Percentiles rank a stretch among this genome's conserved stretches.
These are phyloP conservation scores for Zygoascus biomembranicola DNA, from an alignment of 805 yeast genomes.

Conservation along the genomic window DNA sequence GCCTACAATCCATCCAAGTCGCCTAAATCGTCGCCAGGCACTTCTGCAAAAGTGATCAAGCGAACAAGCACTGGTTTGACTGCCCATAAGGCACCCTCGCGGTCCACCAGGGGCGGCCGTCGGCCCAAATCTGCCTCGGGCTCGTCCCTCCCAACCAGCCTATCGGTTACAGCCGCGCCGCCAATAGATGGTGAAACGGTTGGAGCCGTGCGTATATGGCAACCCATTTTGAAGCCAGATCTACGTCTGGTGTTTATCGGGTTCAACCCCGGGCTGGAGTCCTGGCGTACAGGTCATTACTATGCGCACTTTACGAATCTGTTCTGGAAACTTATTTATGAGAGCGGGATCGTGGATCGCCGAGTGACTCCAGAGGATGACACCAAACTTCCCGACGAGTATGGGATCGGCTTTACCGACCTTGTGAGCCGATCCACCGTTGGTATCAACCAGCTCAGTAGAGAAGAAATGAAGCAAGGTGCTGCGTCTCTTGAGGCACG, in stretches of 20 bases:
- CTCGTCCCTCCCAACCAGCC: too few species aligned
- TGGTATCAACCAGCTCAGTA: conserved; percentile 45
- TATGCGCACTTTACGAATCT: conserved; percentile 63
- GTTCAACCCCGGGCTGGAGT: conserved; percentile 61
- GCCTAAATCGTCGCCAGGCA: not conserved
- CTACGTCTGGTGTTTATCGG: conserved; percentile 53
- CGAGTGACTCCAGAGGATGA: conserved; percentile 35
- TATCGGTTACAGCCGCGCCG: not conserved
- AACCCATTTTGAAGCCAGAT: conserved; percentile 22
- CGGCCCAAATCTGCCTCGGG: too few species aligned
- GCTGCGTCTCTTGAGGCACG: conserved; percentile 45
- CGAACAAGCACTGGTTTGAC: too few species aligned
- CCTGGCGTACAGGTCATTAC: conserved; percentile 55
- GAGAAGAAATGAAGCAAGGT: conserved; percentile 44
- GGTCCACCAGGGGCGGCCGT: too few species aligned
- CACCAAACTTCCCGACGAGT: conserved; percentile 32
- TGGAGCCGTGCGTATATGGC: conserved; percentile 3
- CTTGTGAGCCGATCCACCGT: conserved; percentile 56
- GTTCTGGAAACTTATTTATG: conserved; percentile 59
- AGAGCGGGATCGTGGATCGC: conserved; percentile 37
- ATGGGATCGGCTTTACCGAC: conserved; percentile 62
- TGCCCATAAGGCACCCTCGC: too few species aligned
- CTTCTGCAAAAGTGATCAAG: too few species aligned
- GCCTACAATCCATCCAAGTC: not conserved
- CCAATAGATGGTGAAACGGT: not conserved